Percentiles rank a stretch among this genome's conserved stretches.
Conservation (phyloP, 208 protist genomes). For the Trypanosoma rangeli region DNA sequence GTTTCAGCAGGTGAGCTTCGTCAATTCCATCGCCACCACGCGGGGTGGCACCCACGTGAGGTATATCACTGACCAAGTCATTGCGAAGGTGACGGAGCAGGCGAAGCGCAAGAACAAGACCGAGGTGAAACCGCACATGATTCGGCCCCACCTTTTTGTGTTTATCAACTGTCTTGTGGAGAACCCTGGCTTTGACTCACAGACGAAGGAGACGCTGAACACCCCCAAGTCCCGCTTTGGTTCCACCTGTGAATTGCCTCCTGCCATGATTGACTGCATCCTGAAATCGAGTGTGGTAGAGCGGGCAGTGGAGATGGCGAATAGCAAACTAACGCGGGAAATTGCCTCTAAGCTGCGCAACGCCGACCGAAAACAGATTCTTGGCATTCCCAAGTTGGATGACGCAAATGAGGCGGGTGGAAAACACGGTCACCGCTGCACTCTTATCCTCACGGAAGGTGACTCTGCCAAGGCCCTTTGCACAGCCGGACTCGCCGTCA, state of each 20-base stretch:
- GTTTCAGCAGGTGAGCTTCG: conserved; percentile 99
- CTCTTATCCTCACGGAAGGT: conserved; percentile 99
- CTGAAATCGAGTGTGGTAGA: conserved; percentile 96
- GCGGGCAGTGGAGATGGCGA: conserved; percentile 94
- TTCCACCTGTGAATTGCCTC: conserved; percentile 94
- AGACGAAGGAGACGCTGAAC: conserved; percentile 99
- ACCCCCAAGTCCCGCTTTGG: conserved; percentile 96
- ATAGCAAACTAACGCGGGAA: conserved; percentile 94
- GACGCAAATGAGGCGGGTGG: conserved; percentile 99
- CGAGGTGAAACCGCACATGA: conserved; percentile 95
- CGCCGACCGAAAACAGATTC: conserved; percentile 80
- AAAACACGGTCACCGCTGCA: conserved; percentile 95
- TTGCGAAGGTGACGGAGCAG: conserved; percentile 85
- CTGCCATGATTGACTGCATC: conserved; percentile 95
- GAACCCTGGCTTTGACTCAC: conserved; percentile 99
- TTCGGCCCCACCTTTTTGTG: conserved; percentile 98
- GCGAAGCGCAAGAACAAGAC: conserved; percentile 97
- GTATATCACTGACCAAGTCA: conserved; percentile 96
- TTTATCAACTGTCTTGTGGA: conserved; percentile 99
- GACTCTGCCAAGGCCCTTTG: conserved; percentile 99
- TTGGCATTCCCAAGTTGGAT: conserved; percentile 99
- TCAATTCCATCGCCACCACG: conserved; percentile 99
- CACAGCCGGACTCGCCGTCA: conserved; percentile 96
- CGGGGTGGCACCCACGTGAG: conserved; percentile 99
- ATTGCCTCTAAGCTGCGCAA: conserved; percentile 83